phyloP scores from a whole-genome alignment of 1,284 basidiomycete genomes.

The Afroboletus lepidellus region DNA sequence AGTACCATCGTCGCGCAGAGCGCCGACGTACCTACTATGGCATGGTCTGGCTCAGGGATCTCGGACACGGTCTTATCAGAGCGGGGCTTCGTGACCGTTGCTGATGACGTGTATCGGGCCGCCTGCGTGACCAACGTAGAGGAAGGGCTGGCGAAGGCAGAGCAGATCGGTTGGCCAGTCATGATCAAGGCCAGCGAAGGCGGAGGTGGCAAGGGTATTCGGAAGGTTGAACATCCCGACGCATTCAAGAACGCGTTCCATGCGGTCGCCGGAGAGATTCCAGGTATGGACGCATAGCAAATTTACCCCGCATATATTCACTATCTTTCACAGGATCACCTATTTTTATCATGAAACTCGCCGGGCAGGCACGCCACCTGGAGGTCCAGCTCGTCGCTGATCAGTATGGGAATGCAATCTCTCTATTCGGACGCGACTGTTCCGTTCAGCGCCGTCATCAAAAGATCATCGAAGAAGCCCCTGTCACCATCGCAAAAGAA shows the following conservation, averaged over 20 bases:
- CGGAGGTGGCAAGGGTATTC: slow-evolving; percentile 98
- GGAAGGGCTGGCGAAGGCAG: slow-evolving; percentile 82
- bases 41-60: slow-evolving; percentile 98
- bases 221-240: slow-evolving; percentile 84
- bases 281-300: slow-evolving; percentile 56
- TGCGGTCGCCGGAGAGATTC: slow-evolving; percentile 95
- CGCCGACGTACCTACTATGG: slow-evolving; percentile 97
- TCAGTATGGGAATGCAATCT: slow-evolving; percentile 99
- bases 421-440: slow-evolving; percentile 98
- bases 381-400: slow-evolving; percentile 99
- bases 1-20: slow-evolving; percentile 99
- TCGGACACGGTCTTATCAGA: slow-evolving; percentile 84
- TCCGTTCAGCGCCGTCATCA: slow-evolving; percentile 99
- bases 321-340: slow-evolving; percentile 77
- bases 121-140: slow-evolving; percentile 92
- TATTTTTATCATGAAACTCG: slow-evolving; percentile 99
- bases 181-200: slow-evolving; percentile 99
- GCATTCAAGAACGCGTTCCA: slow-evolving; percentile 93
- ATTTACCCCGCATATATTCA: slow-evolving; percentile 18
- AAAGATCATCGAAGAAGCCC: slow-evolving; percentile 99
- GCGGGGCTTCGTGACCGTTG: slow-evolving; percentile 91
- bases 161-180: slow-evolving; percentile 93
- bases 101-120: slow-evolving; percentile 85
- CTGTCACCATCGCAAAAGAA: slow-evolving; percentile 93
- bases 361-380: slow-evolving; percentile 94